Evolutionary conservation across 2,329 filamentous ascomycete genomes (phyloP).

Genomic region (Teratosphaeriaceae sp.): DNA sequence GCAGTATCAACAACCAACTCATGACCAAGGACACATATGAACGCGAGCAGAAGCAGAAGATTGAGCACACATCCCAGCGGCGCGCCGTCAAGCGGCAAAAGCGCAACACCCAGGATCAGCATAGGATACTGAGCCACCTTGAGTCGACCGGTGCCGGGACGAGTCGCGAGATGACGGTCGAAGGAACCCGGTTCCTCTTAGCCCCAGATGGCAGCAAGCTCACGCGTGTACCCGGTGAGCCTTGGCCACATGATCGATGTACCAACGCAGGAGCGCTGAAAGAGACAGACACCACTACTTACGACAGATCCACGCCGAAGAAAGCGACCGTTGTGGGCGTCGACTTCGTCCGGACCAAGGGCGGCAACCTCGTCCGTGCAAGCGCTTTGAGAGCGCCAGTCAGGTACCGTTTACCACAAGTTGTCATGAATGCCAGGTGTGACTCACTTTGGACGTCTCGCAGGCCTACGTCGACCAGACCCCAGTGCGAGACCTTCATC

Average conservation of each 20-base stretch:
- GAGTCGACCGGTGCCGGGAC: constrained; percentile 1
- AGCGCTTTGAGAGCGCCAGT: constrained; percentile 8
- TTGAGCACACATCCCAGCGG: constrained; percentile 66
- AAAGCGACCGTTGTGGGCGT: constrained; percentile 66
- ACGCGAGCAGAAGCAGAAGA: constrained; percentile 61
- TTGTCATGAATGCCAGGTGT: too few species aligned
- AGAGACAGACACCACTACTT: constrained; percentile 12
- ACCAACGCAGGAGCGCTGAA: constrained; percentile 9
- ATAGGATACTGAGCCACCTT: constrained; percentile 11
- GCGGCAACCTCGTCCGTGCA: constrained; percentile 71
- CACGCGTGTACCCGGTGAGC: constrained; percentile 63
- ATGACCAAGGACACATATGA: constrained; percentile 77
- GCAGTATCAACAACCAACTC: constrained; percentile 67
- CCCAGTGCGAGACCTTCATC: constrained; percentile 29
- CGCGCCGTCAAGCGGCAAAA: constrained; percentile 49
- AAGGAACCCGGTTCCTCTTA: constrained; percentile 68
- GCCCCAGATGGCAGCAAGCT: constrained; percentile 77
- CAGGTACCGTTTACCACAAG: constrained; percentile 21
- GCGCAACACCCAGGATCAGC: constrained; percentile 12
- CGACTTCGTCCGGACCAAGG: constrained; percentile 77
- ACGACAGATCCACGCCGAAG: constrained; percentile 59
- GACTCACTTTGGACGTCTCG: neutral
- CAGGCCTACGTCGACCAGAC: constrained; percentile 12
- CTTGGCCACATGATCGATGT: neutral
- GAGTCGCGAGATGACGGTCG: constrained; percentile 57